Base-by-base conservation (phyloP, 305 asterid species). In the Lippia alba region DNA sequence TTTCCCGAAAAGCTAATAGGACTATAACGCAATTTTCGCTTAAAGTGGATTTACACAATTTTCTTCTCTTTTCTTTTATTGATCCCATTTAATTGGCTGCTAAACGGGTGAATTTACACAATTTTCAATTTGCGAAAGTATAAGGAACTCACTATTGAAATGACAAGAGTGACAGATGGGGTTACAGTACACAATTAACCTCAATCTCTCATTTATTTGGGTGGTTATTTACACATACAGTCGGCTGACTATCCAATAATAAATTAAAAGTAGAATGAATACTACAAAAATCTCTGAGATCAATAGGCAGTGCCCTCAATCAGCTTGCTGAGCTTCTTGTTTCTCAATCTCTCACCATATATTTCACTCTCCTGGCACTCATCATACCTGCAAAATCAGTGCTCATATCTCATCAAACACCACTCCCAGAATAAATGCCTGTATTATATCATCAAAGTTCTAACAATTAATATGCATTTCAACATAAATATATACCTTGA, bases 241-340 rank as follows among this genome's bases (percentile, higher is more conserved):
- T 24, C 30, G 3, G 3, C 30, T 24, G 30, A 24, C 30, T 24
- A 24, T 66, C 53, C 24, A 17, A 19, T 39, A 66, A 66, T 34
- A 34, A 3, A 24, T 4, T 39, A 24, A 39, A 39, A 18, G 33
- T 0, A 18, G 61, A 24, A 34, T 33, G 30, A 65, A 10, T 39
- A 66, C 20, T 48, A 50, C 41, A 60, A 45, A 24, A 24, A 24
- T 74, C 74, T 44, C 41, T 49, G 12, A 49, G n/a, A 45, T 65
- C 9, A 54, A 55, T 10, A 19, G 0, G 39, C 60, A 24, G 74
- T 60, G 30, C 80, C 78, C 34, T 80, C 78, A 68, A 74, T 72
- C 67, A 80, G 74, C 67, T 83, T 83, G 79, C 69, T 61, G 15
- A 83, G 74, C 65, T 77, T 83, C 63, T 69, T 74, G 72, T 63